Conservation (phyloP, 1,139 yeast species). For the Geotrichum histeridarum region DNA sequence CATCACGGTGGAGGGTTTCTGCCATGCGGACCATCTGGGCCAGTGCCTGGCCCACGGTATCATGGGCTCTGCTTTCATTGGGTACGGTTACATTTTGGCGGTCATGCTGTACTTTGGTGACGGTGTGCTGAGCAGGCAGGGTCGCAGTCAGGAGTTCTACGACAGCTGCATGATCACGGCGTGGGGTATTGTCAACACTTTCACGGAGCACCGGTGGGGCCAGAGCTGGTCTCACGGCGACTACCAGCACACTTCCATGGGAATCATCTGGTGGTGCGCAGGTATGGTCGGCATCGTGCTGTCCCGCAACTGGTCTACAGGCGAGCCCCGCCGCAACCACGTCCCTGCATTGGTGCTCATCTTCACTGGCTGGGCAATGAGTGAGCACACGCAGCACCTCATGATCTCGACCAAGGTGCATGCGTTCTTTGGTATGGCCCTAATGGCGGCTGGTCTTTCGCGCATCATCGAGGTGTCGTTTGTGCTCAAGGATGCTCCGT, state of each 20-base stretch:
- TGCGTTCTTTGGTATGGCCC: conserved; percentile 71
- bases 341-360: conserved; percentile 76
- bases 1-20: conserved; percentile 78
- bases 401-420: conserved; percentile 80
- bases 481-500: conserved; percentile 49
- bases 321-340: conserved; percentile 50
- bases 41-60: conserved; percentile 96
- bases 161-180: conserved; percentile 74
- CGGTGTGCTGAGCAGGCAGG: conserved; percentile 37
- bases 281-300: conserved; percentile 79
- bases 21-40: conserved; percentile 70
- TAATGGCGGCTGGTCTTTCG: conserved; percentile 70
- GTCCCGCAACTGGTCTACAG: conserved; percentile 37
- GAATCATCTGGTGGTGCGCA: conserved; percentile 93
- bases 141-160: conserved; percentile 74
- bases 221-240: conserved; percentile 82
- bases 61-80: conserved; percentile 85
- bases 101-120: conserved; percentile 56
- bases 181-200: conserved; percentile 92
- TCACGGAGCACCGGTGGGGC: conserved; percentile 96
- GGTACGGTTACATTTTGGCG: conserved; percentile 67
- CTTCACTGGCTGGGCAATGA: conserved; percentile 92
- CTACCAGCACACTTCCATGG: conserved; percentile 93
- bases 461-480: conserved; percentile 76
- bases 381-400: conserved; percentile 74